Evolutionary conservation across 2,329 filamentous ascomycete genomes (phyloP).

Genomic region (Microdochium nivale): DNA sequence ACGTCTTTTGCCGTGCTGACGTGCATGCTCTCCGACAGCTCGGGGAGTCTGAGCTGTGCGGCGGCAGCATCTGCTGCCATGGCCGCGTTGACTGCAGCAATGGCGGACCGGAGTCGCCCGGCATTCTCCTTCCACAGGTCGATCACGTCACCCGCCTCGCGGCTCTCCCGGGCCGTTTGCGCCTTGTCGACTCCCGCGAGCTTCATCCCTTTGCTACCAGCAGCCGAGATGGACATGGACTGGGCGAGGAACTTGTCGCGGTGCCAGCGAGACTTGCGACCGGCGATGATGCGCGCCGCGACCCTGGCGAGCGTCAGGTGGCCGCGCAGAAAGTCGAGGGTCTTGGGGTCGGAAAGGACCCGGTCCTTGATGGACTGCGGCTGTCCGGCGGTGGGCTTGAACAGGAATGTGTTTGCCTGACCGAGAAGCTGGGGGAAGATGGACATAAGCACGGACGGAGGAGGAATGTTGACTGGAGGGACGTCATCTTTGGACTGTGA

Average conservation of each 20-base stretch:
- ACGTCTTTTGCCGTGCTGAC: constrained; percentile 65
- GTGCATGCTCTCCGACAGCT: constrained; percentile 60
- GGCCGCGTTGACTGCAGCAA: constrained; percentile 54
- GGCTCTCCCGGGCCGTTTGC: constrained; percentile 74
- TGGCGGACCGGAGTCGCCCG: constrained; percentile 63
- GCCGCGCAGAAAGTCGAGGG: constrained; percentile 52
- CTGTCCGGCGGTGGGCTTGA: constrained; percentile 55
- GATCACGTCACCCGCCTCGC: constrained; percentile 73
- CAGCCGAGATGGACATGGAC: constrained; percentile 77
- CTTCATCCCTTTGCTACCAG: constrained; percentile 81
- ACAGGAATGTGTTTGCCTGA: constrained; percentile 54
- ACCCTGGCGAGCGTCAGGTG: constrained; percentile 59
- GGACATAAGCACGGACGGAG: constrained; percentile 73
- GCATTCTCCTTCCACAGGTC: constrained; percentile 67
- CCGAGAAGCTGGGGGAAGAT: constrained; percentile 65
- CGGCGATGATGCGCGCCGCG: constrained; percentile 73
- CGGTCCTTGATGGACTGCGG: constrained; percentile 49
- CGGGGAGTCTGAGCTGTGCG: constrained; percentile 49
- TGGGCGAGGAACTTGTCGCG: constrained; percentile 77
- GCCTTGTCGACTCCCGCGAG: constrained; percentile 76
- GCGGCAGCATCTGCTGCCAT: constrained; percentile 17
- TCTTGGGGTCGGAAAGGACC: constrained; percentile 54
- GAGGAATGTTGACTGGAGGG: constrained; percentile 81
- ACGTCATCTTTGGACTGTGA: constrained; percentile 22
- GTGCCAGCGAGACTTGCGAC: constrained; percentile 83